phyloP scores from a whole-genome alignment of 2,329 filamentous ascomycete genomes.

The Acarospora socialis region DNA sequence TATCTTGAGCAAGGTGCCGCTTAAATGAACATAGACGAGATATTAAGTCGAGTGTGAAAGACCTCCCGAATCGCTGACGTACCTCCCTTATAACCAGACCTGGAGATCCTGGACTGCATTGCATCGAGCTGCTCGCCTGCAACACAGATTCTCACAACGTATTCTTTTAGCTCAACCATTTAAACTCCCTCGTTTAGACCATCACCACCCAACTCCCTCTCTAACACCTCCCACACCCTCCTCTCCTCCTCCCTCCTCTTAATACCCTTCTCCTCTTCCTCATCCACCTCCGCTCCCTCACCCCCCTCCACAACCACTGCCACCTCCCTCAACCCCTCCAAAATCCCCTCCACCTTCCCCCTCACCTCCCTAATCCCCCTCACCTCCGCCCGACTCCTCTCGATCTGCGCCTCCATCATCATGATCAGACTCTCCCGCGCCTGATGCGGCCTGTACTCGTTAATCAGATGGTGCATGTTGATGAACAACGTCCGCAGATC shows the following conservation, averaged over 20 bases:
- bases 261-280: slow-evolving; percentile 2
- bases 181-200: no score
- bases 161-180: no score
- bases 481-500: slow-evolving; percentile 72
- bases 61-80: no score
- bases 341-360: slow-evolving; percentile 56
- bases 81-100: no score
- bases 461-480: slow-evolving; percentile 86
- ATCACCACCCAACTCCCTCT: slow-evolving; percentile 1
- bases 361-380: slow-evolving; percentile 47
- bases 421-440: slow-evolving; percentile 74
- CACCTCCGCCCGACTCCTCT: slow-evolving; percentile 59
- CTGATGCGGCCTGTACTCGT: slow-evolving; percentile 88
- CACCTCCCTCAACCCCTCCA: slow-evolving; percentile 31
- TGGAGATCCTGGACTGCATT: no score
- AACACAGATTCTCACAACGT: no score
- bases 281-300: slow-evolving; percentile 3
- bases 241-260: neutral
- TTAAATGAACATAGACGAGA: no score
- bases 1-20: no score
- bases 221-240: slow-evolving; percentile 3
- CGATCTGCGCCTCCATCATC: slow-evolving; percentile 75
- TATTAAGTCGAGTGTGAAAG: no score
- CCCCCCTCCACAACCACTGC: slow-evolving; percentile 20
- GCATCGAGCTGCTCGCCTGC: no score